These are phyloP conservation scores for Obba rivulosa DNA, from an alignment of 768 basidiomycete species.

Conservation along the genomic window DNA sequence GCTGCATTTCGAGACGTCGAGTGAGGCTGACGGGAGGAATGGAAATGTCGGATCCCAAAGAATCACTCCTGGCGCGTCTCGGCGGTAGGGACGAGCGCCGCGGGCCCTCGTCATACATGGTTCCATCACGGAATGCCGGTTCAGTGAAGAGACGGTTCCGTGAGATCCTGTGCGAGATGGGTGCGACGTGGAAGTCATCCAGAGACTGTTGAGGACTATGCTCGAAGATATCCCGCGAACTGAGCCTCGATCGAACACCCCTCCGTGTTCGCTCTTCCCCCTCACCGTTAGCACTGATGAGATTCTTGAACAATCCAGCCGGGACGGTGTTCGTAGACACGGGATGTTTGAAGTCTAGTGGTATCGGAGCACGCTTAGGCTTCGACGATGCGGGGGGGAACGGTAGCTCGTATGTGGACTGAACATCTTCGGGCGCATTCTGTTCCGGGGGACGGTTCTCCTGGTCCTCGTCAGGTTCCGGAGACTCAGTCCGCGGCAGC, in stretches of 20 bases:
- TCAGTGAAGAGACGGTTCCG: constrained; percentile 54
- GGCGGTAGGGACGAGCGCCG: constrained; percentile 35
- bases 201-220: constrained; percentile 60
- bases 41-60: constrained; percentile 39
- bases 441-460: constrained; percentile 9
- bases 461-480: constrained; percentile 19
- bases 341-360: constrained; percentile 70
- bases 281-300: constrained; percentile 37
- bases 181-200: constrained; percentile 66
- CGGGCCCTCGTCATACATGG: constrained; percentile 29
- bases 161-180: constrained; percentile 60
- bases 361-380: constrained; percentile 68
- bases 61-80: constrained; percentile 40
- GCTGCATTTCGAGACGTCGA: constrained; percentile 50
- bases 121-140: constrained; percentile 43
- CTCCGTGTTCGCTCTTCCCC: constrained; percentile 64
- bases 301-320: constrained; percentile 80
- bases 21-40: constrained; percentile 47
- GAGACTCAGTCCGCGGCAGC: constrained; percentile 2
- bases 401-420: constrained; percentile 23
- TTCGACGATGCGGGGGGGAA: constrained; percentile 27
- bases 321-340: constrained; percentile 71
- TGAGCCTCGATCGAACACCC: constrained; percentile 69
- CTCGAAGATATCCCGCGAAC: constrained; percentile 67
- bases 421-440: neutral